Conservation (phyloP, 2,329 filamentous ascomycete species). For the Curvularia eragrostidis region DNA sequence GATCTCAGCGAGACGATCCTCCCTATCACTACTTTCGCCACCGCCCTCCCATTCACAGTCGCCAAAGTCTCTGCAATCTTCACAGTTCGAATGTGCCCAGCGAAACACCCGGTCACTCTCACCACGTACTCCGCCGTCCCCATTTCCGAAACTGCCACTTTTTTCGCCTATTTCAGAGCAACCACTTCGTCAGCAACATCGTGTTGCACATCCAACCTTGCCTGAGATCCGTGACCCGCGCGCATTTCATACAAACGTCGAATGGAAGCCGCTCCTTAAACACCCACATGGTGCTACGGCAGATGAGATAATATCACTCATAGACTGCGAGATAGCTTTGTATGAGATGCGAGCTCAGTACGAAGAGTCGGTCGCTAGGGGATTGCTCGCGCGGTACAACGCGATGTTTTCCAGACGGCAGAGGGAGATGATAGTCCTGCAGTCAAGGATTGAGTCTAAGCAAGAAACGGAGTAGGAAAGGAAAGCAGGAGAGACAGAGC, state of each 20-base stretch:
- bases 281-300: not conserved
- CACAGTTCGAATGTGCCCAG: not conserved
- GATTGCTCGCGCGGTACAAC: not conserved
- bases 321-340: not conserved
- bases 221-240: not conserved
- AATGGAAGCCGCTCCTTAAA: not conserved
- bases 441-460: not conserved
- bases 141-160: not conserved
- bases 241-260: not conserved
- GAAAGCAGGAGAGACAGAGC: not conserved
- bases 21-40: not conserved
- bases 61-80: not conserved
- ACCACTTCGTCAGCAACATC: not conserved
- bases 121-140: not conserved
- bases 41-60: not conserved
- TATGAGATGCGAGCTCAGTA: conserved; percentile 1
- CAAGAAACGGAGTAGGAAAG: not conserved
- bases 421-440: not conserved
- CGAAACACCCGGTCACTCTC: not conserved
- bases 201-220: not conserved
- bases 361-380: not conserved
- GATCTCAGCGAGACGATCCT: not conserved
- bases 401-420: not conserved
- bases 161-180: not conserved
- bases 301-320: not conserved